Evolutionary conservation across 2,329 filamentous ascomycete species (phyloP).

Genomic region (Fusarium armeniacum): DNA sequence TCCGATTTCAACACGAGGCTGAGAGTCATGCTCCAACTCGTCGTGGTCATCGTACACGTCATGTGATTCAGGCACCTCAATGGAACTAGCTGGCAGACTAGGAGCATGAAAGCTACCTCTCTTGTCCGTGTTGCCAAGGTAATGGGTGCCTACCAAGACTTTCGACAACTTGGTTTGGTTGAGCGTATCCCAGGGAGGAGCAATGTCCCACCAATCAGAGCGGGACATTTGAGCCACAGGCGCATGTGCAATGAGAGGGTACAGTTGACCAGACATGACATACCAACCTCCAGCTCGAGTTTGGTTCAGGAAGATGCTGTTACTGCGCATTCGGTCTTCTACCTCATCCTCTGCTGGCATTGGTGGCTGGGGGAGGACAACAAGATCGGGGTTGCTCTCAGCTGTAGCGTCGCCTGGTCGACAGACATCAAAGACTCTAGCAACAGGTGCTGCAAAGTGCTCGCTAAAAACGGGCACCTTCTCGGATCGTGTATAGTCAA

Average conservation of each 20-base stretch:
- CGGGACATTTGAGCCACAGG: constrained; percentile 62
- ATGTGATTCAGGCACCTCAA: constrained; percentile 39
- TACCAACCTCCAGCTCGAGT: constrained; percentile 93
- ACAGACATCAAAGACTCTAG: constrained; percentile 89
- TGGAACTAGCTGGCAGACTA: constrained; percentile 55
- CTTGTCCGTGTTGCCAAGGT: constrained; percentile 62
- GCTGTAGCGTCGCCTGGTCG: constrained; percentile 74
- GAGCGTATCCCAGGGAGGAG: constrained; percentile 57
- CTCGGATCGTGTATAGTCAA: constrained; percentile 74
- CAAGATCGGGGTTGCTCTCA: constrained; percentile 79
- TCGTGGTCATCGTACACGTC: constrained; percentile 34
- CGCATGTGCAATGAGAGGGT: constrained; percentile 85
- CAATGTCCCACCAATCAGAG: constrained; percentile 64
- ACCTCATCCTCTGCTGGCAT: constrained; percentile 69
- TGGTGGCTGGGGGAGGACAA: constrained; percentile 87
- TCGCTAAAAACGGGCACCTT: constrained; percentile 73
- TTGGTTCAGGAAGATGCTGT: constrained; percentile 86
- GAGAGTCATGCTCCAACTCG: constrained; percentile 54
- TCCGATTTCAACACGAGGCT: constrained; percentile 48
- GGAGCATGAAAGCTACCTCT: constrained; percentile 54
- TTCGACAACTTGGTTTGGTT: constrained; percentile 66
- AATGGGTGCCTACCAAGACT: constrained; percentile 79
- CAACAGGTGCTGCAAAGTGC: constrained; percentile 82
- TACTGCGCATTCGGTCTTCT: constrained; percentile 66
- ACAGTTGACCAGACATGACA: constrained; percentile 87